Evolutionary conservation across 1,139 yeast genomes (phyloP).

Genomic region (Nakaseomyces sp.): DNA sequence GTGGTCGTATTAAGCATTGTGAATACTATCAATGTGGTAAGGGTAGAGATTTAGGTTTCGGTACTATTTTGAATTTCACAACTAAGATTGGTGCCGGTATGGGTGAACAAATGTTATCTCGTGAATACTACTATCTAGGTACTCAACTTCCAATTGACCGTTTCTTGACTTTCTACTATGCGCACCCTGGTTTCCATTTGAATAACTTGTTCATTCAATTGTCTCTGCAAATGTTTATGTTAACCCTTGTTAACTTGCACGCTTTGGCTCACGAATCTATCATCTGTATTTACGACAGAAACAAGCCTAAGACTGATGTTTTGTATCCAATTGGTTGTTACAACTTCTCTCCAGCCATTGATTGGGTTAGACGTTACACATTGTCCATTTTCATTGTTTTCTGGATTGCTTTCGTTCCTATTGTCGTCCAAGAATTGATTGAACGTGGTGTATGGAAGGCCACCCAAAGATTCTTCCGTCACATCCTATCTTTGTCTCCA

Average conservation of each 20-base stretch:
- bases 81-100: conserved; percentile 99
- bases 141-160: conserved; percentile 96
- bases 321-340: conserved; percentile 89
- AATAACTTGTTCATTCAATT: conserved; percentile 92
- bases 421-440: conserved; percentile 91
- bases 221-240: conserved; percentile 86
- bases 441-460: conserved; percentile 98
- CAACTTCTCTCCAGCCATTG: conserved; percentile 80
- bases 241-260: conserved; percentile 86
- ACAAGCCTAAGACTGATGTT: conserved; percentile 79
- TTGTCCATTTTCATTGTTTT: conserved; percentile 96
- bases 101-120: conserved; percentile 99
- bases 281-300: conserved; percentile 72
- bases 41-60: conserved; percentile 99
- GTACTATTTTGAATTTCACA: conserved; percentile 95
- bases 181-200: conserved; percentile 99
- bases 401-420: conserved; percentile 93
- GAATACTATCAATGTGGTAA: conserved; percentile 99
- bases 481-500: conserved; percentile 83
- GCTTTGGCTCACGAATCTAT: conserved; percentile 86
- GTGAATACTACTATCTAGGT: conserved; percentile 95
- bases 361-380: conserved; percentile 97
- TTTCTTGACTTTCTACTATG: conserved; percentile 94
- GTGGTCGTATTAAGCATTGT: conserved; percentile 98
- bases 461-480: conserved; percentile 81